A percentile compares a stretch with the other conserved stretches of the same genome.
Conservation (phyloP, 1,284 basidiomycete genomes). For the Kalmanozyma brasiliensis region DNA sequence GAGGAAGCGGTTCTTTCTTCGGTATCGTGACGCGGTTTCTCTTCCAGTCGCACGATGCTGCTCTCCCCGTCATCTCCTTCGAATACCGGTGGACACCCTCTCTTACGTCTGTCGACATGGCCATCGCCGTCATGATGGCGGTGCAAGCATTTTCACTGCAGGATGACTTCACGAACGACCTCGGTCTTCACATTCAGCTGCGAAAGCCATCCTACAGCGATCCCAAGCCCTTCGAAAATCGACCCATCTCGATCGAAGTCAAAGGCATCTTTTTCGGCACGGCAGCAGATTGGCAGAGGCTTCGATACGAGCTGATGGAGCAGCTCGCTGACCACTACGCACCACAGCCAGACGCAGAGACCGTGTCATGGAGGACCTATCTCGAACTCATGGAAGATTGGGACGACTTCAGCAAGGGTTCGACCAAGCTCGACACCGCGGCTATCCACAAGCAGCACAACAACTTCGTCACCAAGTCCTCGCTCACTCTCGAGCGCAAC, state of each 20-base stretch:
- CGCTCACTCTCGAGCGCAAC: conserved; percentile 37
- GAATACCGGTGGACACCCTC: conserved; percentile 52
- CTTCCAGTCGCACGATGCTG: conserved; percentile 59
- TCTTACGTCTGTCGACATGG: conserved; percentile 16
- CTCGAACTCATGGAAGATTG: conserved; percentile 55
- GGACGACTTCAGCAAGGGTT: conserved; percentile 59
- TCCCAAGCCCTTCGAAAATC: conserved; percentile 17
- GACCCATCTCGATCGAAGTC: conserved; percentile 38
- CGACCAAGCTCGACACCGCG: conserved; percentile 58
- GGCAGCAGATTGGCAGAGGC: conserved; percentile 11
- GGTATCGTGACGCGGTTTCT: conserved; percentile 65
- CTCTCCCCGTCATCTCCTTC: conserved; percentile 37
- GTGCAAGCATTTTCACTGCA: conserved; percentile 45
- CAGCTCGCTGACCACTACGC: conserved; percentile 30
- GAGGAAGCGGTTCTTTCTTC: conserved; percentile 66
- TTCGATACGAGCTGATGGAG: conserved; percentile 14
- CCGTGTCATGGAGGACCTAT: conserved; percentile 27
- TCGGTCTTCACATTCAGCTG: conserved; percentile 59
- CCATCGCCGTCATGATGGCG: conserved; percentile 35
- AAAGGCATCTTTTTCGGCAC: conserved; percentile 52
- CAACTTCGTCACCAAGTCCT: conserved; percentile 60
- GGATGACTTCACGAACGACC: conserved; percentile 25
- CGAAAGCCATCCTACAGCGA: conserved; percentile 17
- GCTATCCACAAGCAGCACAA: conserved; percentile 54
- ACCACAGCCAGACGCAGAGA: conserved; percentile 26